Evolutionary conservation across 495 filamentous ascomycete genomes (phyloP), one percentile per base, ranked within the genome.

Genomic region (Haplographium delicatum): DNA sequence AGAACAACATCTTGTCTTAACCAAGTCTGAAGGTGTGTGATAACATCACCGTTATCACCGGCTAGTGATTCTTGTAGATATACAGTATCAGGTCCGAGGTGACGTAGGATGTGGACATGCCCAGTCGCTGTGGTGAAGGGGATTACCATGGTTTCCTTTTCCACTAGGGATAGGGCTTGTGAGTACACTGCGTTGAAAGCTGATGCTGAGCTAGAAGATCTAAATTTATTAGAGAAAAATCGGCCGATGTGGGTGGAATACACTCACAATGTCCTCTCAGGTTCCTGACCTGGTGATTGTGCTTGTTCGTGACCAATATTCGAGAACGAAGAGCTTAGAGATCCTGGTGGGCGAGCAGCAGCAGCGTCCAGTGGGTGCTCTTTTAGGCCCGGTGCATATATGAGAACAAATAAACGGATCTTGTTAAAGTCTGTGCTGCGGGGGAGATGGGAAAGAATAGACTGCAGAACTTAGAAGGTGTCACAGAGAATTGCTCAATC

Each of bases 401-500:
- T 94, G 49, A 96, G 75, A 43, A 95, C 73, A 53, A 95, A 93
- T 26, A 95, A 73, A 56, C 85, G 82, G 38, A 80, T 76, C 22
- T 73, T 81, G 39, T 79, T 78, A 50, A 77, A 69, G 57, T 93
- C 80, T 44, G 81, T 78, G 42, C 86, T 80, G 55, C 79, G 74
- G 9, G 87, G 88, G 44, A 96, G 83, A 65, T 95, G 87, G 13
- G 88, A 93, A 25, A 96, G 79, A 56, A 96, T 84, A 22, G 90
- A 93, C 89, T 96, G 56, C 7, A 8, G 27, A 19, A 1, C 23
- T 51, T 52, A 61, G 50, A 23, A 40, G 47, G 11, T 24, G 35
- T 30, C 20, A 15, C 41, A n/a, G 25, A n/a, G 16, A 9, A 9
- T 41, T 27, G 34, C 23, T 33, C 6, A 28, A 45, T 3, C 20